A percentile compares a stretch with the other conserved stretches of the same genome.
phyloP scores from a whole-genome alignment of 2,329 filamentous ascomycete genomes.

The Talaromyces albobiverticillius region DNA sequence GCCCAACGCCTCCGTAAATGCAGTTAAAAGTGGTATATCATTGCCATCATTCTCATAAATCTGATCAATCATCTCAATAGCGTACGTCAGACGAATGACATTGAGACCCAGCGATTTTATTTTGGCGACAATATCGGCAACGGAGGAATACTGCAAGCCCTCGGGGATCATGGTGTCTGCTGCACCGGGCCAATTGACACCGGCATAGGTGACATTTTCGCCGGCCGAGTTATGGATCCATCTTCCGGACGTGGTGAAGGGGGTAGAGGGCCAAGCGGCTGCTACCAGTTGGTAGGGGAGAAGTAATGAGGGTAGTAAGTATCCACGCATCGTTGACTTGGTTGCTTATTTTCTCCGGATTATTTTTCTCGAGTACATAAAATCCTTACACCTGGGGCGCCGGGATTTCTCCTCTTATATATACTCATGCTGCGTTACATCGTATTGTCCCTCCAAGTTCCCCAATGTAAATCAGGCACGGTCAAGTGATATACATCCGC shows the following conservation, averaged over 20 bases:
- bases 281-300: not conserved
- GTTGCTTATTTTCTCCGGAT: too few species aligned
- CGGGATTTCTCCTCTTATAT: not conserved
- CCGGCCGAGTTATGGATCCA: conserved; percentile 40
- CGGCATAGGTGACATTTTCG: conserved; percentile 26
- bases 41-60: conserved; percentile 36
- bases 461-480: not conserved
- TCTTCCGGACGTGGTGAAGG: conserved; percentile 30
- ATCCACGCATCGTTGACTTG: not conserved
- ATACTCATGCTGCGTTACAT: not conserved
- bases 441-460: not conserved
- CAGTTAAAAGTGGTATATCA: conserved; percentile 39
- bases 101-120: conserved; percentile 32
- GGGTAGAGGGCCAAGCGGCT: conserved; percentile 9
- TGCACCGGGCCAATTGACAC: conserved; percentile 32
- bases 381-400: not conserved
- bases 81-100: conserved; percentile 37
- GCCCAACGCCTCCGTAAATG: conserved; percentile 38
- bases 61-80: conserved; percentile 42
- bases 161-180: conserved; percentile 32
- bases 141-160: conserved; percentile 29
- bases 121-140: conserved; percentile 25
- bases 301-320: not conserved
- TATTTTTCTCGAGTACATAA: too few species aligned
- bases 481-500: not conserved